These are phyloP conservation scores for Polyporus tsugae DNA, from an alignment of 1,284 basidiomycete species.

Conservation along the genomic window DNA sequence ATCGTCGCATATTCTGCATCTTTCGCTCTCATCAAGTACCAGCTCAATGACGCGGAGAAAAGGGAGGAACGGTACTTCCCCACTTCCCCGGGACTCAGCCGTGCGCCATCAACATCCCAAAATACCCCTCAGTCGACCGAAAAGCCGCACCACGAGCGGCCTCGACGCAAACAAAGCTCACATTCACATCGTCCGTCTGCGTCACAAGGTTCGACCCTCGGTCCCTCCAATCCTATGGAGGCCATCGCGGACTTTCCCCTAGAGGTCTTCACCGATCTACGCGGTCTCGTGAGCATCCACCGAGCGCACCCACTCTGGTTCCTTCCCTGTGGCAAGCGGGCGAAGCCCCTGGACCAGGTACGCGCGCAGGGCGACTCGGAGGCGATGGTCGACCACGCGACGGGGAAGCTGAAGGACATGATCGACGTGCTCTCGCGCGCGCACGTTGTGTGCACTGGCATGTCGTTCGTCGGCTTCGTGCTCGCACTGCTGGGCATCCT, in stretches of 20 bases:
- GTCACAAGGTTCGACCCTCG: slow-evolving; percentile 12
- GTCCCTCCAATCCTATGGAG: slow-evolving; percentile 20
- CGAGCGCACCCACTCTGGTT: slow-evolving; percentile 29
- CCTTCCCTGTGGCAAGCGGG: slow-evolving; percentile 14
- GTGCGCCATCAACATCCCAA: slow-evolving; percentile 1
- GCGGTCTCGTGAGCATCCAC: slow-evolving; percentile 27
- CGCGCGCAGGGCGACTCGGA: slow-evolving; percentile 16
- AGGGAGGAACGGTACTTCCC: slow-evolving; percentile 24
- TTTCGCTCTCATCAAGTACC: slow-evolving; percentile 45
- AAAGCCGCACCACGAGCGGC: slow-evolving; percentile 5
- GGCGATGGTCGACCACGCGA: slow-evolving; percentile 19
- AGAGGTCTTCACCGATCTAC: slow-evolving; percentile 30
- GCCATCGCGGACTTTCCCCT: slow-evolving; percentile 21
- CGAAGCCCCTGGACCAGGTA: background rate
- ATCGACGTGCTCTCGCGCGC: slow-evolving; percentile 43
- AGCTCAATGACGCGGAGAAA: slow-evolving; percentile 40
- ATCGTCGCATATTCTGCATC: slow-evolving; percentile 45
- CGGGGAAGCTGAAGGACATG: slow-evolving; percentile 36
- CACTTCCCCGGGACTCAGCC: slow-evolving; percentile 4
- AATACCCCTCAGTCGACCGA: slow-evolving; percentile 1
- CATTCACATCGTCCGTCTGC: slow-evolving; percentile 17
- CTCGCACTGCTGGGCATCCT: slow-evolving; percentile 46
- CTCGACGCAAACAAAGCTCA: slow-evolving; percentile 7
- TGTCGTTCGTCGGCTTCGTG: slow-evolving; percentile 44
- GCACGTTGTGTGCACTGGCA: slow-evolving; percentile 43